Conservation (phyloP, 2,329 filamentous ascomycete species). For the Aspergillus intermedius region DNA sequence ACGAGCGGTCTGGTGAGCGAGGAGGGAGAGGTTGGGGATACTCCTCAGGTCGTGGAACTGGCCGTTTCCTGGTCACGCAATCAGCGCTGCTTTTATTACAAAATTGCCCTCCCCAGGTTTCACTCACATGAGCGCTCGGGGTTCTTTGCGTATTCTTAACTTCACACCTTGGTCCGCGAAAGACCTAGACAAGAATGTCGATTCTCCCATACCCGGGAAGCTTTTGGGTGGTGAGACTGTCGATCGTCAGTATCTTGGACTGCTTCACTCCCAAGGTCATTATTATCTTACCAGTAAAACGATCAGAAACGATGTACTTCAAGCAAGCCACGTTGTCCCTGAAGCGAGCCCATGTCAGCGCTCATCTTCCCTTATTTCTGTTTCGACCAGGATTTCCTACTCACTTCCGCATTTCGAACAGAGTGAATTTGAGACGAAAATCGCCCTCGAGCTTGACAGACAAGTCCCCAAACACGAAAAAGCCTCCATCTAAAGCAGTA, state of each 20-base stretch:
- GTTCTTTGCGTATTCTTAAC: constrained; percentile 75
- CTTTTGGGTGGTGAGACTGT: constrained; percentile 53
- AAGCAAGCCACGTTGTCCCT: constrained; percentile 46
- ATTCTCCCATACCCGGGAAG: constrained; percentile 74
- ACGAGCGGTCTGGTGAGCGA: constrained; percentile 33
- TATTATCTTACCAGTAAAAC: constrained; percentile 56
- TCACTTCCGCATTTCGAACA: constrained; percentile 65
- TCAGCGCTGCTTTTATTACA: constrained; percentile 8
- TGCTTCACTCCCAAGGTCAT: background rate
- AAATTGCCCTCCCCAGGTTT: too few species aligned
- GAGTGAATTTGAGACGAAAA: constrained; percentile 67
- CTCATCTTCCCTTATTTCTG: background rate
- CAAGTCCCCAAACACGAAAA: constrained; percentile 87
- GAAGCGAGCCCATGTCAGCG: constrained; percentile 12
- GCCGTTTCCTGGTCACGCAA: constrained; percentile 29
- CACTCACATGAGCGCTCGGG: constrained; percentile 49
- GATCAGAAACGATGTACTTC: constrained; percentile 53
- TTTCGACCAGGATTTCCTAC: constrained; percentile 12
- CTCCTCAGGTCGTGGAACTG: constrained; percentile 32
- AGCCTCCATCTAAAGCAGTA: constrained; percentile 59
- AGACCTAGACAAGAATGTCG: constrained; percentile 70
- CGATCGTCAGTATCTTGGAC: constrained; percentile 7
- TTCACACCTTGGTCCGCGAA: constrained; percentile 86
- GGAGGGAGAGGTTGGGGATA: constrained; percentile 29
- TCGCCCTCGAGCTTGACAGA: constrained; percentile 68